Base-by-base conservation (phyloP, 441 rosid species). In the Aquilaria agallochum region DNA sequence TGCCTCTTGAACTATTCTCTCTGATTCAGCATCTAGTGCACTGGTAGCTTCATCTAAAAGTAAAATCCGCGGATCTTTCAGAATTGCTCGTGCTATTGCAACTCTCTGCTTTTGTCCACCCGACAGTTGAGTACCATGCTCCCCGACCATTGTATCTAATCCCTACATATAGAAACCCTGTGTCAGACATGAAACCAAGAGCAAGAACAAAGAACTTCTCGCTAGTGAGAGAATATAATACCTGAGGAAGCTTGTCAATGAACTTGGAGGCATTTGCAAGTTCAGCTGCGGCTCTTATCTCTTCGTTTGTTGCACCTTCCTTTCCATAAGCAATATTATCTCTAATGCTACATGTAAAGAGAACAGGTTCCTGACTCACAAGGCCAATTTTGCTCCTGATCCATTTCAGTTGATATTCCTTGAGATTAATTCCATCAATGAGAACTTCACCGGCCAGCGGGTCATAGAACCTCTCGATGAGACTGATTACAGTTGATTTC, bases 31-130 rank as follows among this genome's bases (percentile, higher is more conserved):
- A 63, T 91, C 95, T 3, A 89, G 82, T 5, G 96, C 88, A 56
- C 96, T 91, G 9, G 95, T 92, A 11, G 91, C 96, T 78, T 91
- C 97, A 50, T 88, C 96, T 6, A 91, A 56, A 54, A 91, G 94
- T 33, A 89, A 73, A 64, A 89, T 87, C 47, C 82, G 62, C 0
- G 92, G 97, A 36, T 89, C 76, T 61, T 85, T 91, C 4, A 89
- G 48, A n/a, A 89, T 83, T 10, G 96, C 97, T 73, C 96, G 86
- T 1, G 97, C 92, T 32, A 91, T 84, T 10, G 96, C 96, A 42
- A 91, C 72, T 64, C 97, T 82, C 73, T 89, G 95, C 64, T 91
- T 92, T 63, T 89, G 95, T 36, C 97, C 97, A 2, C 96, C 88
- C 1, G 97, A 92, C 10, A 92, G 73, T 69, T 85, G 95, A 61